A percentile compares a stretch with the other conserved stretches of the same genome.
phyloP scores from a whole-genome alignment of 2,329 filamentous ascomycete species.

The Aspergillus sclerotialis region DNA sequence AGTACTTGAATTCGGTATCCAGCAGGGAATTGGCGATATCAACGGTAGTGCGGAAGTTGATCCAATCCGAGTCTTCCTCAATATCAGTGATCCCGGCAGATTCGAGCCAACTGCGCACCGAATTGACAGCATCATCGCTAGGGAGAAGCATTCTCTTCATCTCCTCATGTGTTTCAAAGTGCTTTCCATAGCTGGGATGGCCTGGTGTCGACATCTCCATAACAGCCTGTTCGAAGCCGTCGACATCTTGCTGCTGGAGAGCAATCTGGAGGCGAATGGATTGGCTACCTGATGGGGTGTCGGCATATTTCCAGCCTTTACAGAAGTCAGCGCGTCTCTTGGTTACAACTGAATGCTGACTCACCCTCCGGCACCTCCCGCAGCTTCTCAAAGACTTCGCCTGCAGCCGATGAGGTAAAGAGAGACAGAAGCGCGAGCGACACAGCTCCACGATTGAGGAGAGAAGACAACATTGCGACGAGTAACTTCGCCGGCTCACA shows the following conservation, averaged over 20 bases:
- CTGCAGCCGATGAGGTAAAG: slow-evolving; percentile 20
- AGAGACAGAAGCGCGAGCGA: slow-evolving; percentile 24
- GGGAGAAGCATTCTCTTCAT: slow-evolving; percentile 46
- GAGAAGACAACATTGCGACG: slow-evolving; percentile 19
- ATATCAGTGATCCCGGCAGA: slow-evolving; percentile 31
- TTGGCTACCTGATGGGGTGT: slow-evolving; percentile 17
- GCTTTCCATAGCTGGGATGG: slow-evolving; percentile 42
- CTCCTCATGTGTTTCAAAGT: slow-evolving; percentile 42
- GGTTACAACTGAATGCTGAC: slow-evolving; percentile 1
- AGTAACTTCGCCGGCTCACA: slow-evolving; percentile 3
- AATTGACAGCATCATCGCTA: slow-evolving; percentile 28
- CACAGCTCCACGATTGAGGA: slow-evolving; percentile 18
- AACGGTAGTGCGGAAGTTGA: slow-evolving; percentile 31
- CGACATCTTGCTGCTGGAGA: slow-evolving; percentile 27
- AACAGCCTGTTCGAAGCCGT: slow-evolving; percentile 40
- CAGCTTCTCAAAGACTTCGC: slow-evolving; percentile 30
- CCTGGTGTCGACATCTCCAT: slow-evolving; percentile 45
- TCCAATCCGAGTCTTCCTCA: slow-evolving; percentile 31
- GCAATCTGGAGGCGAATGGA: slow-evolving; percentile 28
- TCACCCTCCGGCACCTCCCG: slow-evolving; percentile 26
- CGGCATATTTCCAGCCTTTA: slow-evolving; percentile 26
- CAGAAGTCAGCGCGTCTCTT: not conserved
- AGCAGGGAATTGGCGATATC: slow-evolving; percentile 31
- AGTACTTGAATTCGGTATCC: slow-evolving; percentile 34
- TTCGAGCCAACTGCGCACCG: slow-evolving; percentile 42